Evolutionary conservation across 768 basidiomycete species (phyloP).

Genomic region (Auricularia sp.): DNA sequence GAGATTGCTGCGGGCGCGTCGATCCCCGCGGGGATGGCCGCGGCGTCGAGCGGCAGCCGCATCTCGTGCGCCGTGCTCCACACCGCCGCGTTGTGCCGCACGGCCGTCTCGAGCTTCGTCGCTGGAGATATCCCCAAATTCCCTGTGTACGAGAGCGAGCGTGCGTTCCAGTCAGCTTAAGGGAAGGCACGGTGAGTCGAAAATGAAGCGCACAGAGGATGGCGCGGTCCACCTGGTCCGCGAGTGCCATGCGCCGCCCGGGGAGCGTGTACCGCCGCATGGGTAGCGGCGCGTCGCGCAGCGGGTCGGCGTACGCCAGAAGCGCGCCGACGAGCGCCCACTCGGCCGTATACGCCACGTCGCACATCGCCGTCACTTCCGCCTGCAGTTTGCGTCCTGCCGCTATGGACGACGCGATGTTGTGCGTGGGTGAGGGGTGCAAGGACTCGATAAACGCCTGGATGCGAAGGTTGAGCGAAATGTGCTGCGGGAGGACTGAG

Average conservation of each 20-base stretch:
- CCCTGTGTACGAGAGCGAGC: not conserved
- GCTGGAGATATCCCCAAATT: not conserved
- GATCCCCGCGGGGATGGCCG: not conserved
- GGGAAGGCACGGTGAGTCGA: not conserved
- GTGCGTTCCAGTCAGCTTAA: too few relatives aligned
- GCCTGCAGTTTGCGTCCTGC: slow-evolving; percentile 51
- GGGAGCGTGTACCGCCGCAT: slow-evolving; percentile 67
- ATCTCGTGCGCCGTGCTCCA: not conserved
- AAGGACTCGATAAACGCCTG: slow-evolving; percentile 81
- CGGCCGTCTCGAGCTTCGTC: not conserved
- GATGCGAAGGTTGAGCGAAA: slow-evolving; percentile 77
- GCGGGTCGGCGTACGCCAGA: slow-evolving; percentile 60
- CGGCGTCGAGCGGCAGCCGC: not conserved
- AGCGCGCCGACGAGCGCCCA: slow-evolving; percentile 65
- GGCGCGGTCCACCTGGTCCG: slow-evolving; percentile 81
- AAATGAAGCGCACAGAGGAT: slow-evolving; percentile 53
- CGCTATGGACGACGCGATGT: slow-evolving; percentile 20
- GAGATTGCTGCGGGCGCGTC: not conserved
- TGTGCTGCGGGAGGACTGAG: slow-evolving; percentile 63
- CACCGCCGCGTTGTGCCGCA: not conserved
- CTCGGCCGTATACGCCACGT: slow-evolving; percentile 54
- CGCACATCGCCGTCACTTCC: slow-evolving; percentile 45
- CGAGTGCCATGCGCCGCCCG: slow-evolving; percentile 68
- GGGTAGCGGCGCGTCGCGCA: not conserved
- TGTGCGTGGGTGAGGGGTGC: slow-evolving; percentile 54